These are phyloP conservation scores for Ocimum tenuiflorum DNA, from an alignment of 257 asterid species.

Conservation along the genomic window DNA sequence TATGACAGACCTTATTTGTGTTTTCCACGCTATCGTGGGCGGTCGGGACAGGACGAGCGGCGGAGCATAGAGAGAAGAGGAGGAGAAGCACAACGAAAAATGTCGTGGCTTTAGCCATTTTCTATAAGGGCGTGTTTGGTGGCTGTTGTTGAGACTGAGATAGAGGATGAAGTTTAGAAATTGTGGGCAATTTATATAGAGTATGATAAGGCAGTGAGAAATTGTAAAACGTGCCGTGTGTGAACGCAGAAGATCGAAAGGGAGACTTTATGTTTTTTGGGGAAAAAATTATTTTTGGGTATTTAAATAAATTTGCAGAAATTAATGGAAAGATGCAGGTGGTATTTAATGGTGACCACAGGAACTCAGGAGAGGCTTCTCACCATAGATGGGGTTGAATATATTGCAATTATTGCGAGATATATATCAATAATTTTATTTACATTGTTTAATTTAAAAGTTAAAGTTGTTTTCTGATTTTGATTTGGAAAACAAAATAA, in stretches of 20 bases:
- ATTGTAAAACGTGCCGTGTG: slow-evolving; percentile 17
- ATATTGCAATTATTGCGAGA: neutral
- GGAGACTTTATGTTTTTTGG: slow-evolving; percentile 8
- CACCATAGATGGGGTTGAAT: neutral
- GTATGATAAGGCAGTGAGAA: neutral
- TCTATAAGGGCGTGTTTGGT: neutral
- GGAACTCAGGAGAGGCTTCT: slow-evolving; percentile 4
- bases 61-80: slow-evolving; percentile 33
- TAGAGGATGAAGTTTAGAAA: slow-evolving; percentile 4
- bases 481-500: neutral
- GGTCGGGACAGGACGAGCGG: slow-evolving; percentile 38
- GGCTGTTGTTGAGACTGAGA: neutral
- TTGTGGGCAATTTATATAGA: slow-evolving; percentile 27
- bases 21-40: slow-evolving; percentile 3
- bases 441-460: neutral
- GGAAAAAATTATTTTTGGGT: neutral
- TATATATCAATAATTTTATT: neutral
- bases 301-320: neutral
- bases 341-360: slow-evolving; percentile 17
- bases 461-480: neutral
- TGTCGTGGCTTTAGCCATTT: slow-evolving; percentile 43
- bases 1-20: slow-evolving; percentile 22
- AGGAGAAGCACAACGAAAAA: slow-evolving; percentile 39
- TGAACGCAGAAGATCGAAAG: slow-evolving; percentile 19
- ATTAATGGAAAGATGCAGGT: neutral